These are phyloP conservation scores for Botryotinia narcissicola DNA, from an alignment of 2,329 filamentous ascomycete genomes.

Conservation along the genomic window DNA sequence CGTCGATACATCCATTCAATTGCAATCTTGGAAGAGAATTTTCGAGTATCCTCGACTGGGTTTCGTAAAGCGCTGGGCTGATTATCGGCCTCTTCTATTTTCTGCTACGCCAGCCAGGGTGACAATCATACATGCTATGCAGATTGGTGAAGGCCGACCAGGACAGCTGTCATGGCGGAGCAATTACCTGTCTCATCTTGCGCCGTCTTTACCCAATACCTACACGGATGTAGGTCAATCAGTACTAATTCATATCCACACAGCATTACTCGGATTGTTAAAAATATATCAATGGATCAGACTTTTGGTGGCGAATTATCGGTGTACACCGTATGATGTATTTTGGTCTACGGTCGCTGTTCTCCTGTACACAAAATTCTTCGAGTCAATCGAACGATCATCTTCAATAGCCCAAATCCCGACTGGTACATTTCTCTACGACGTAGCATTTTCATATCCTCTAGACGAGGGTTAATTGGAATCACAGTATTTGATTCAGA, in stretches of 20 bases:
- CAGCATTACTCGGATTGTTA: not conserved
- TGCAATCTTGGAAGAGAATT: not conserved
- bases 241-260: not conserved
- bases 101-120: not conserved
- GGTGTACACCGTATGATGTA: not conserved
- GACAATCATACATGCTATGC: not conserved
- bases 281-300: not conserved
- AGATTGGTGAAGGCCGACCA: not conserved
- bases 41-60: not conserved
- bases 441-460: no score
- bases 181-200: not conserved
- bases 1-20: not conserved
- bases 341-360: not conserved
- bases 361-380: no score
- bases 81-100: not conserved
- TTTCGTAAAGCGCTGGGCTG: not conserved
- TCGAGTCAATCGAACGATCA: not conserved
- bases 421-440: not conserved
- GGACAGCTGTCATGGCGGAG: not conserved
- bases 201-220: not conserved
- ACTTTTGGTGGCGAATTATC: not conserved
- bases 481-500: not conserved
- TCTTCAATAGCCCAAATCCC: not conserved
- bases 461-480: not conserved
- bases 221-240: not conserved